A percentile compares a stretch with the other conserved stretches of the same genome.
These are phyloP conservation scores for Comarum palustre DNA, from an alignment of 306 rosid genomes.

Conservation along the genomic window DNA sequence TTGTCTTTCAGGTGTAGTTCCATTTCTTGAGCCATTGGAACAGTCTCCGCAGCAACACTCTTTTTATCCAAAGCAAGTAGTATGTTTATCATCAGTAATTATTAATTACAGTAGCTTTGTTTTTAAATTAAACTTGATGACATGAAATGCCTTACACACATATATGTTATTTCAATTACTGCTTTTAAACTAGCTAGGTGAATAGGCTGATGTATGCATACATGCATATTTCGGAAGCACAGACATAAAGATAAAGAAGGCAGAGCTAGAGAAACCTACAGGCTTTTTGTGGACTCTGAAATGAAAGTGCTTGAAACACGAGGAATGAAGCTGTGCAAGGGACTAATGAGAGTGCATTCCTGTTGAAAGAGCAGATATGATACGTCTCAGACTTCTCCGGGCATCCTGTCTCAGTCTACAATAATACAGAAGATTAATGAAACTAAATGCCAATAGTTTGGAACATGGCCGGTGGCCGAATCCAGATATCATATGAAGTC, in stretches of 20 bases:
- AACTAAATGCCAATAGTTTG: neutral
- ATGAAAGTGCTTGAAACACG: neutral
- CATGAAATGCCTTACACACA: neutral
- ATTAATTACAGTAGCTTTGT: neutral
- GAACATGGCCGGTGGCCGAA: neutral
- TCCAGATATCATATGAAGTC: neutral
- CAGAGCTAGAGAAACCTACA: neutral
- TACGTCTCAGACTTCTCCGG: neutral
- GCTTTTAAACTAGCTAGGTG: neutral
- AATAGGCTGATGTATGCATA: neutral
- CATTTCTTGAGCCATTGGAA: constrained; percentile 18
- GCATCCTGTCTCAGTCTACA: neutral
- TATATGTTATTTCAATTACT: neutral
- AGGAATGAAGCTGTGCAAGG: neutral
- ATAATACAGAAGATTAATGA: neutral
- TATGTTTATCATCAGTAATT: neutral
- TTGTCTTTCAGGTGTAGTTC: neutral
- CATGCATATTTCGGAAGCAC: neutral
- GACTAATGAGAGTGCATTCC: neutral
- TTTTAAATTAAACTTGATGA: neutral
- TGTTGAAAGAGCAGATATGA: neutral
- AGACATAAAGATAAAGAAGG: neutral
- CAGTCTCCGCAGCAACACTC: neutral
- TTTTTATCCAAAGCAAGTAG: neutral
- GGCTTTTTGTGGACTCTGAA: neutral